A percentile compares a stretch with the other conserved stretches of the same genome.
phyloP scores from a whole-genome alignment of 345 rosid species.

The Laguncularia racemosa region DNA sequence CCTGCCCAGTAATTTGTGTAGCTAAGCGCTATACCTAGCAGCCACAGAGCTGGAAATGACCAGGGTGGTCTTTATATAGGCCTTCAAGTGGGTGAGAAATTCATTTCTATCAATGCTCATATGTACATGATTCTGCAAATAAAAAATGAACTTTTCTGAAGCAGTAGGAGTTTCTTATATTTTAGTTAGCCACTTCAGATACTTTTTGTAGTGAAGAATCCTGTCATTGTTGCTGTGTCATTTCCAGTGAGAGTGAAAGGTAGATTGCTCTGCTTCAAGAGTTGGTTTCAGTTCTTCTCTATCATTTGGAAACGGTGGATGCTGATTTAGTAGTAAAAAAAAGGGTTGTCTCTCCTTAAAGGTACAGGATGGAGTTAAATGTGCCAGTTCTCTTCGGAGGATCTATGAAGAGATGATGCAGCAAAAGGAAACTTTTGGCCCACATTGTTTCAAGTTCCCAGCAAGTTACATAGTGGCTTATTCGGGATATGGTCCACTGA shows the following conservation, averaged over 20 bases:
- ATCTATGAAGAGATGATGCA: conserved; percentile 93
- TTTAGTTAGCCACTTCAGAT: no score
- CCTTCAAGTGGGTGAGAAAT: no score
- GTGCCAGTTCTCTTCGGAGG: conserved; percentile 76
- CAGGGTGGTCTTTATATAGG: no score
- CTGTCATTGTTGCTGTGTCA: conserved; percentile 12
- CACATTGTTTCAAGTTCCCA: conserved; percentile 70
- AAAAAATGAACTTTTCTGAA: no score
- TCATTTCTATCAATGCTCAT: no score
- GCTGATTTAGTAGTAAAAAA: conserved; percentile 15
- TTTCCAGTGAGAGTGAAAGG: conserved; percentile 58
- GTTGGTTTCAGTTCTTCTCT: conserved; percentile 56
- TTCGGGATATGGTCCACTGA: conserved; percentile 68
- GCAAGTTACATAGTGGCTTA: conserved; percentile 66
- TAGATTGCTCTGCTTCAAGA: conserved; percentile 67
- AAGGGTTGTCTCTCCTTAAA: conserved; percentile 41
- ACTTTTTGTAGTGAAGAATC: background rate
- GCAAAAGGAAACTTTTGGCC: conserved; percentile 65
- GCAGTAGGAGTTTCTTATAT: no score
- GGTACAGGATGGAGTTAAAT: conserved; percentile 53
- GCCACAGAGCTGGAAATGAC: no score
- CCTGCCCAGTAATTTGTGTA: no score
- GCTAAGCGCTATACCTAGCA: no score
- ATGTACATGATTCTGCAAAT: no score
- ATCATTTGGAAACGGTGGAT: conserved; percentile 60